Percentiles rank a stretch among this genome's conserved stretches.
Conservation (phyloP, 1,284 basidiomycete species). For the Tilletia indica region DNA sequence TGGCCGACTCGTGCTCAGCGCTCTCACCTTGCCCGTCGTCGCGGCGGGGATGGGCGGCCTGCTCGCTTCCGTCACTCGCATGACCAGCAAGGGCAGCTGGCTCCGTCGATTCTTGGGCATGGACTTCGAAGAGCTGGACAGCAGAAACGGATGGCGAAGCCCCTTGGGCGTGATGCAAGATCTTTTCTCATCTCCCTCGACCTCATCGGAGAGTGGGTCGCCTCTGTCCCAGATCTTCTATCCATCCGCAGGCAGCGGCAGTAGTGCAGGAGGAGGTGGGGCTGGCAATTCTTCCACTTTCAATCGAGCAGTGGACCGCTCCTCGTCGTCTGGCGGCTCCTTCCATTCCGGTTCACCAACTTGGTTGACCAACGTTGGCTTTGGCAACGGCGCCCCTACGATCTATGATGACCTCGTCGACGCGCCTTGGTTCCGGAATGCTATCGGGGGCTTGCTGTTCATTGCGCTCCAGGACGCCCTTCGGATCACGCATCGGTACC, state of each 20-base stretch:
- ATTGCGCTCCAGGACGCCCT: slow-evolving; percentile 42
- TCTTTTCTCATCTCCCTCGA: neutral
- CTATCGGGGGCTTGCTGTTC: slow-evolving; percentile 42
- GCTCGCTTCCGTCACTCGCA: slow-evolving; percentile 11
- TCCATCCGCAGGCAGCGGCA: too few species aligned
- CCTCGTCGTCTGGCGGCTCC: too few species aligned
- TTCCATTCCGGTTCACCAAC: neutral
- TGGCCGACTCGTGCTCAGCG: slow-evolving; percentile 36
- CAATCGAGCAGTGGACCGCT: too few species aligned
- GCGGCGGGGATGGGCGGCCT: slow-evolving; percentile 39
- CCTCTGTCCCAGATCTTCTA: neutral
- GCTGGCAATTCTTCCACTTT: neutral
- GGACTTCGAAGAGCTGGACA: slow-evolving; percentile 18
- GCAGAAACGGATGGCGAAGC: neutral
- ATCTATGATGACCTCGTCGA: slow-evolving; percentile 41
- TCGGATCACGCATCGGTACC: slow-evolving; percentile 37
- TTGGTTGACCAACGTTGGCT: neutral
- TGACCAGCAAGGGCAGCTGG: slow-evolving; percentile 17
- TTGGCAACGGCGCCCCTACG: neutral
- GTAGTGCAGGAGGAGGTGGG: too few species aligned
- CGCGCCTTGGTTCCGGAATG: slow-evolving; percentile 49
- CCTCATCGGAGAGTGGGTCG: neutral
- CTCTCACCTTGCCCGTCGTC: slow-evolving; percentile 44
- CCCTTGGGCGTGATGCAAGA: neutral
- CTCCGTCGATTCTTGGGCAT: slow-evolving; percentile 29